Evolutionary conservation across 2,329 filamentous ascomycete species (phyloP), one percentile per base, ranked within the genome.

Genomic region (Paracamarosporium sp.): DNA sequence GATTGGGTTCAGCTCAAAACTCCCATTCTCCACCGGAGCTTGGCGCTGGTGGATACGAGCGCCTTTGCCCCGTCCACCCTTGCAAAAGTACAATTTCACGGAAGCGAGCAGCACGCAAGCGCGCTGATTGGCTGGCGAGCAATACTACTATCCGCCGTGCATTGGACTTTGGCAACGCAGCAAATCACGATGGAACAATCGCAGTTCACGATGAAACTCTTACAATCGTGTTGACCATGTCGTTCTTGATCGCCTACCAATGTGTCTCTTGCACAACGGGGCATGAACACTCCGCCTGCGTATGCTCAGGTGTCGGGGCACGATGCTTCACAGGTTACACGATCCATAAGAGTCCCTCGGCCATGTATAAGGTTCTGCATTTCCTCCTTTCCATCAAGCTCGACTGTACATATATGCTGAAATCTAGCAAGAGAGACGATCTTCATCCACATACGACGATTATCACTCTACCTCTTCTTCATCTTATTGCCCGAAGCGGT

Each of bases 1-100:
- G 48, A 51, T 51, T 51, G 48, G 48, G 20, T 22, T 41, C 36
- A 51, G 48, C 8, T 50, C 48, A 30, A 51, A 51, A 51, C 48
- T 51, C 27, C 48, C 31, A 51, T 51, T 51, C 24, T 41, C 33
- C n/a, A n/a, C n/a, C n/a, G n/a, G n/a, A n/a, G 31, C 46, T 17
- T 30, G 46, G 43, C 43, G 20, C 17, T 5, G 9, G 41, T 38
- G 5, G 9, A 44, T n/a, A n/a, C n/a, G n/a, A n/a, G n/a, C n/a
- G 41, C 9, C 24, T 28, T 28, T n/a, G 43, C 43, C n/a, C 43
- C 43, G 43, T 24, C 43, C 24, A 24, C 24, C 13, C 43, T 45
- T 22, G 43, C 43, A 45, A 45, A 45, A 45, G 43, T 45, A 45
- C 43, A 45, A 45, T 45, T 27, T 20, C 24, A 44, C 9, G 24